Conservation (phyloP, 2,329 filamentous ascomycete genomes). For the Aspergillus niger region DNA sequence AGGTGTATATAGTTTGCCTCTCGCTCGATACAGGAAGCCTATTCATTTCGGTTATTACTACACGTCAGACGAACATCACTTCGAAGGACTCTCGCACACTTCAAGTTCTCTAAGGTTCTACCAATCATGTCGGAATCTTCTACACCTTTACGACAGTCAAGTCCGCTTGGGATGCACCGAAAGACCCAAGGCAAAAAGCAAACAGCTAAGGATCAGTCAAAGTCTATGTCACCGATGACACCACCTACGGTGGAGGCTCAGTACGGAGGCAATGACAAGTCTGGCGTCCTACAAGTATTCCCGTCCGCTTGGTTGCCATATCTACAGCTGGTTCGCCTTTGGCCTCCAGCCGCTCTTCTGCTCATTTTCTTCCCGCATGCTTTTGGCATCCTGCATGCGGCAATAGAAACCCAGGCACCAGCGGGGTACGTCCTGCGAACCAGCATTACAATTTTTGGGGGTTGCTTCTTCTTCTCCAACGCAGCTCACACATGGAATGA, state of each 20-base stretch:
- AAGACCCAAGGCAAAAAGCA: too few relatives aligned
- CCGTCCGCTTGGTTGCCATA: conserved; percentile 9
- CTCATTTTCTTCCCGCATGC: conserved; percentile 86
- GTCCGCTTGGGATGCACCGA: too few relatives aligned
- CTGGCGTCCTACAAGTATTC: background rate
- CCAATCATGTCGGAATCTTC: too few relatives aligned
- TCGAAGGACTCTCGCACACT: too few relatives aligned
- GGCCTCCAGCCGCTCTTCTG: conserved; percentile 80
- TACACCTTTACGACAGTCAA: too few relatives aligned
- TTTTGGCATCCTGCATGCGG: conserved; percentile 69
- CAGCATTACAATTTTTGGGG: conserved; percentile 34
- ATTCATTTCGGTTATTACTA: too few relatives aligned
- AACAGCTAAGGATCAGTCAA: too few relatives aligned
- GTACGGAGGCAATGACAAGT: conserved; percentile 3
- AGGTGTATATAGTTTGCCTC: too few relatives aligned
- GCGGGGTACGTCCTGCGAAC: conserved; percentile 56
- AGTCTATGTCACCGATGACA: too few relatives aligned
- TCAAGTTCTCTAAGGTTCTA: too few relatives aligned
- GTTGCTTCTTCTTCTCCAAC: conserved; percentile 81
- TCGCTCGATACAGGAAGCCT: too few relatives aligned
- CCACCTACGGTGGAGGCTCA: background rate
- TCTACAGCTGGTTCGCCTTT: conserved; percentile 60
- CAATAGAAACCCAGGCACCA: conserved; percentile 56
- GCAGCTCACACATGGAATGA: conserved; percentile 76
- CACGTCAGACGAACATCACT: too few relatives aligned